These are phyloP conservation scores for Boechera stricta DNA, from an alignment of 345 rosid species.

Conservation along the genomic window DNA sequence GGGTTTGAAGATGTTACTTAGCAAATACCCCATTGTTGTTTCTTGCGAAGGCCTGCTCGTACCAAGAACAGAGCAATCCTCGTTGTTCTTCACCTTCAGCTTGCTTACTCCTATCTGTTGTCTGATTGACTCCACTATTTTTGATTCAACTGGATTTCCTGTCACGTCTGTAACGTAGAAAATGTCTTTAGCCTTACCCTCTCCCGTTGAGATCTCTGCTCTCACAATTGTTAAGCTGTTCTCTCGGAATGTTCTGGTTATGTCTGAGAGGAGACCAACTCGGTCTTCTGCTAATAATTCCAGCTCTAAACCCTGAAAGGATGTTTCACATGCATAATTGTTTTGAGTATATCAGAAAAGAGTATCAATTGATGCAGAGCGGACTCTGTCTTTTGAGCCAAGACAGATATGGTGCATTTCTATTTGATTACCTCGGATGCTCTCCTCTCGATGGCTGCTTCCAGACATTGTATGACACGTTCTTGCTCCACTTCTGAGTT, in stretches of 20 bases:
- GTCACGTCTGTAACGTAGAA: constrained; percentile 88
- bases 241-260: constrained; percentile 92
- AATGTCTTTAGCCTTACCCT: constrained; percentile 74
- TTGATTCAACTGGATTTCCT: constrained; percentile 67
- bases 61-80: constrained; percentile 39
- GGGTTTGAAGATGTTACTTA: constrained; percentile 36
- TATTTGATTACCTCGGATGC: constrained; percentile 61
- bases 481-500: constrained; percentile 82
- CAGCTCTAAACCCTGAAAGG: constrained; percentile 76
- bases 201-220: constrained; percentile 91
- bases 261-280: constrained; percentile 86
- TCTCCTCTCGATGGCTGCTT: constrained; percentile 83
- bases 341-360: constrained; percentile 13
- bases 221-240: constrained; percentile 81
- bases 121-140: constrained; percentile 80
- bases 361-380: not conserved
- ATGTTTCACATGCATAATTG: not conserved
- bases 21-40: constrained; percentile 51
- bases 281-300: constrained; percentile 83
- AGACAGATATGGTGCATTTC: not conserved
- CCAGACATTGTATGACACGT: constrained; percentile 74
- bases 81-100: constrained; percentile 68
- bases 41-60: constrained; percentile 23
- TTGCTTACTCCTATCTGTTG: constrained; percentile 71
- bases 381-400: not conserved